Conservation (phyloP, 2,329 filamentous ascomycete species). For the Venturia nashicola region DNA sequence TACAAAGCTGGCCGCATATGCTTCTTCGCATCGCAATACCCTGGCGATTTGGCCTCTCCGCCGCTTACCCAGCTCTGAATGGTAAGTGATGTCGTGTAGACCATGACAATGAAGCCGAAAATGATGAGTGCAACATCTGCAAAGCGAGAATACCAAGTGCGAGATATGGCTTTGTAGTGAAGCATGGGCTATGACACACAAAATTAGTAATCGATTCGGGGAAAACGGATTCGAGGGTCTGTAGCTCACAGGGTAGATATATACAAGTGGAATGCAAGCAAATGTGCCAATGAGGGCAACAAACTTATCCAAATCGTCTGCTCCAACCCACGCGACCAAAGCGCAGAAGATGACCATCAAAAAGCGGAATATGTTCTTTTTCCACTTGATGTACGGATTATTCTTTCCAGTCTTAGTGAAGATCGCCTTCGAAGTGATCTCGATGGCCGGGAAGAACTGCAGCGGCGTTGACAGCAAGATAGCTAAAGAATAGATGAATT, state of each 20-base stretch:
- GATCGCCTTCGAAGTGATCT: conserved; percentile 87
- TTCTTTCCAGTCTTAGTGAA: conserved; percentile 95
- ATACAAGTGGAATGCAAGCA: conserved; percentile 92
- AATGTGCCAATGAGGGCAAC: conserved; percentile 94
- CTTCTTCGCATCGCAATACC: conserved; percentile 46
- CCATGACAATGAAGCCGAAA: conserved; percentile 78
- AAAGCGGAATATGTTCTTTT: conserved; percentile 97
- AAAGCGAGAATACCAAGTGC: conserved; percentile 51
- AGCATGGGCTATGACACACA: conserved; percentile 60
- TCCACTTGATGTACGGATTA: conserved; percentile 98
- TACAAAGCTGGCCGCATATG: background rate
- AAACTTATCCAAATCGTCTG: conserved; percentile 92
- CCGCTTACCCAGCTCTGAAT: conserved; percentile 72
- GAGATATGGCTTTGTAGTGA: conserved; percentile 72
- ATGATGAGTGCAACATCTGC: conserved; percentile 66
- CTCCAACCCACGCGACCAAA: conserved; percentile 79
- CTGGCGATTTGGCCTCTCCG: conserved; percentile 38
- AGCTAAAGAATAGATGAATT: conserved; percentile 96
- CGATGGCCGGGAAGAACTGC: conserved; percentile 95
- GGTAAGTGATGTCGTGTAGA: conserved; percentile 81
- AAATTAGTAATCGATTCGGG: conserved; percentile 20
- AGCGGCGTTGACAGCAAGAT: conserved; percentile 90
- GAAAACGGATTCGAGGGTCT: background rate
- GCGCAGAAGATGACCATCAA: conserved; percentile 81
- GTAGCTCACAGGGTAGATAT: conserved; percentile 83